Evolutionary conservation across 208 protist species (phyloP).

Genomic region (Wallacemonas collosoma): DNA sequence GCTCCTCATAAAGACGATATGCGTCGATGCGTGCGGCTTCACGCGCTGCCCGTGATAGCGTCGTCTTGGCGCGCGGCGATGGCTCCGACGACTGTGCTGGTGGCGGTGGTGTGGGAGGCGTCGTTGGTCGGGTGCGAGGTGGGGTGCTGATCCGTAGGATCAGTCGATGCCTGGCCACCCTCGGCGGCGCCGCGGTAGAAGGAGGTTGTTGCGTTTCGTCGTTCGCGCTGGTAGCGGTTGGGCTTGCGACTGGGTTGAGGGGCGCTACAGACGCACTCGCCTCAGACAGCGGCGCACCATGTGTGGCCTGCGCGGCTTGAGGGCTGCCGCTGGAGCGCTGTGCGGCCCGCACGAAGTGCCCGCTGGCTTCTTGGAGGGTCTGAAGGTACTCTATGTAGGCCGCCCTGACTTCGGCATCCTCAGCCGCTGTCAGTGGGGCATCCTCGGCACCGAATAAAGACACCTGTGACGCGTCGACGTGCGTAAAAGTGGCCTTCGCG

Average conservation of each 20-base stretch:
- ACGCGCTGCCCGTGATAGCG: neutral
- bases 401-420: conserved; percentile 27
- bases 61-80: neutral
- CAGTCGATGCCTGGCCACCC: too few species aligned
- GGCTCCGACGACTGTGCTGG: neutral
- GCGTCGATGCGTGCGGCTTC: conserved; percentile 9
- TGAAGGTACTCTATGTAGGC: conserved; percentile 37
- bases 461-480: neutral
- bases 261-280: neutral
- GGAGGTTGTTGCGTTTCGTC: too few species aligned
- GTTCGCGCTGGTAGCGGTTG: too few species aligned
- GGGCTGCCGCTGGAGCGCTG: neutral
- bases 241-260: too few species aligned
- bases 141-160: too few species aligned
- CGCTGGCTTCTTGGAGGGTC: neutral
- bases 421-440: neutral
- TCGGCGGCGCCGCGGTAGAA: too few species aligned
- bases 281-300: neutral
- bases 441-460: neutral
- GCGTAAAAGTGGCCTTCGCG: neutral
- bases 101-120: neutral
- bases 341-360: neutral
- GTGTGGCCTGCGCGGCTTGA: neutral
- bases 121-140: neutral
- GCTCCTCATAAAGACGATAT: conserved; percentile 12